Evolutionary conservation across 495 filamentous ascomycete species (phyloP).

Genomic region (Amphirosellinia nigrospora): DNA sequence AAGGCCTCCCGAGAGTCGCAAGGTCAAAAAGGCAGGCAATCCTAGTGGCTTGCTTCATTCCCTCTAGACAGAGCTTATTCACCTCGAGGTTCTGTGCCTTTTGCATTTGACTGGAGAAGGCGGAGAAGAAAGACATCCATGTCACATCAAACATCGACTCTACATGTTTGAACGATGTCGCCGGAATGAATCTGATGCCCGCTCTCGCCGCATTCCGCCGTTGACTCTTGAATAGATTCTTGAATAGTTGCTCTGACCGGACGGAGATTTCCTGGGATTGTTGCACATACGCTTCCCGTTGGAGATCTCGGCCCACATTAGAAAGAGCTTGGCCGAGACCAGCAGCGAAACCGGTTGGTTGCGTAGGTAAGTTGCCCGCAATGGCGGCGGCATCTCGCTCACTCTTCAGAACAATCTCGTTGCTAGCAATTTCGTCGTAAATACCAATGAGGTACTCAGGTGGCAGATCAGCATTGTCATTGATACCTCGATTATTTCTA

Average conservation of each 20-base stretch:
- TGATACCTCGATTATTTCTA: conserved; percentile 98
- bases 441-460: conserved; percentile 90
- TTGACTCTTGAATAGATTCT: conserved; percentile 85
- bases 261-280: conserved; percentile 88
- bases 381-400: conserved; percentile 88
- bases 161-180: conserved; percentile 90
- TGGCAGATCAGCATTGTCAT: conserved; percentile 92
- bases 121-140: conserved; percentile 98
- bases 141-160: conserved; percentile 99
- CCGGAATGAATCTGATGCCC: conserved; percentile 81
- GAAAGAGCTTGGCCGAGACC: conserved; percentile 88
- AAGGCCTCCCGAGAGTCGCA: conserved; percentile 88
- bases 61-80: conserved; percentile 90
- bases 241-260: conserved; percentile 78
- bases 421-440: conserved; percentile 86
- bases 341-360: conserved; percentile 75
- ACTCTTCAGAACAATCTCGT: conserved; percentile 94
- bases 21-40: conserved; percentile 94
- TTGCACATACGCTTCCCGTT: conserved; percentile 90
- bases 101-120: conserved; percentile 87
- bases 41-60: conserved; percentile 88
- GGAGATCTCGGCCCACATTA: conserved; percentile 87
- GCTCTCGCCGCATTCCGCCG: conserved; percentile 73
- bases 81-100: conserved; percentile 90
- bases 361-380: conserved; percentile 62